These are phyloP conservation scores for Eucalyptus erythrocorys DNA, from an alignment of 345 rosid species.

Conservation along the genomic window DNA sequence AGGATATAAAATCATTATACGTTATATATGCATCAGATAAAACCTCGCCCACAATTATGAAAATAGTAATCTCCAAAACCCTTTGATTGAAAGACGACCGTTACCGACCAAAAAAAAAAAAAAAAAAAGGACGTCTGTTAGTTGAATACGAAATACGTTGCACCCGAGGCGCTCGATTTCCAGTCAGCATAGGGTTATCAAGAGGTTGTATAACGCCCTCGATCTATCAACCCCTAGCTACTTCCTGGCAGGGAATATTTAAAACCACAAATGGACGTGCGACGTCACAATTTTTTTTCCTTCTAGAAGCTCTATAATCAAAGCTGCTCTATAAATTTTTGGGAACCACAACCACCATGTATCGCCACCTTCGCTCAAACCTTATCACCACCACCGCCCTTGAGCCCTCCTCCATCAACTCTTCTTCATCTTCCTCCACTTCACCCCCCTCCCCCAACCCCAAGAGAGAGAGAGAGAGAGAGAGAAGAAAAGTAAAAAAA, in stretches of 20 bases:
- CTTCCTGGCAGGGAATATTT: not conserved
- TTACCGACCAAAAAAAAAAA: no score
- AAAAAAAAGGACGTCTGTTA: not conserved
- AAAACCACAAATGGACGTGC: no score
- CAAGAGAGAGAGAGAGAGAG: not conserved
- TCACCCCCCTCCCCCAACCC: slow-evolving; percentile 6
- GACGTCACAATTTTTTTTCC: not conserved
- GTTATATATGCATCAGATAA: no score
- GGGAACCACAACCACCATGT: slow-evolving; percentile 2
- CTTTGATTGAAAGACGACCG: not conserved
- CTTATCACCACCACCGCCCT: slow-evolving; percentile 17
- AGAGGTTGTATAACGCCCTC: no score
- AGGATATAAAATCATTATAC: no score
- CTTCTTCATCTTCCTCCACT: slow-evolving; percentile 7
- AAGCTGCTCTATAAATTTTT: not conserved
- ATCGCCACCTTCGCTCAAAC: slow-evolving; percentile 22
- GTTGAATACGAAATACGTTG: not conserved
- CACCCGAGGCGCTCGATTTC: not conserved
- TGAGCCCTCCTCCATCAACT: not conserved
- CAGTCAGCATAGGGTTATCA: not conserved
- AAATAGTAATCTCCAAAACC: no score
- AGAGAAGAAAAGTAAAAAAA: not conserved
- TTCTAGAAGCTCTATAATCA: not conserved
- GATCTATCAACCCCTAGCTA: not conserved
- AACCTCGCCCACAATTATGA: not conserved